Conservation (phyloP, 2,329 filamentous ascomycete species). For the Exophiala bonariae region DNA sequence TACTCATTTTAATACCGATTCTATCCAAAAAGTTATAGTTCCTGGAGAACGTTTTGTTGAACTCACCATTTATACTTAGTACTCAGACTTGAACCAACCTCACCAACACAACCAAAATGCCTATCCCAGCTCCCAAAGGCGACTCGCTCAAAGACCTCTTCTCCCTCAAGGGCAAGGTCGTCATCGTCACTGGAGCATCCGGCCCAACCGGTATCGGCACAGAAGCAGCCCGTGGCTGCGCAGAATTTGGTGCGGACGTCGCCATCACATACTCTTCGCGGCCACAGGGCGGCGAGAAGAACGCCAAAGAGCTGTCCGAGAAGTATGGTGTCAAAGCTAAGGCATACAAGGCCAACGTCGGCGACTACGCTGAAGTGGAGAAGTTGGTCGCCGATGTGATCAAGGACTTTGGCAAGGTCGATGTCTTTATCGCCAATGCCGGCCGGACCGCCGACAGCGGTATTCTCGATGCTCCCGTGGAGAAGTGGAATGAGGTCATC, state of each 20-base stretch:
- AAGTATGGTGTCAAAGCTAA: conserved; percentile 66
- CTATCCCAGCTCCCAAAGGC: conserved; percentile 24
- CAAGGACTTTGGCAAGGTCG: conserved; percentile 69
- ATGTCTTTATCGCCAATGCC: conserved; percentile 69
- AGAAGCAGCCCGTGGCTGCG: conserved; percentile 64
- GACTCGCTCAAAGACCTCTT: conserved; percentile 41
- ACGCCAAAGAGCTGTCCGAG: conserved; percentile 60
- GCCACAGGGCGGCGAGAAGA: conserved; percentile 63
- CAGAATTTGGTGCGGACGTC: conserved; percentile 64
- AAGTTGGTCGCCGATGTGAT: conserved; percentile 60
- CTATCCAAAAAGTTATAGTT: no score
- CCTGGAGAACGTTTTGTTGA: no score
- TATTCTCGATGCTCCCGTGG: conserved; percentile 67
- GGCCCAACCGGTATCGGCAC: conserved; percentile 63
- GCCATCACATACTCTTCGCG: conserved; percentile 68
- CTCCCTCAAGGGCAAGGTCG: conserved; percentile 49
- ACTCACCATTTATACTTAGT: no score
- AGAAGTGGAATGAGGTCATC: conserved; percentile 76
- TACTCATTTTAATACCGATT: no score
- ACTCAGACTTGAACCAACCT: no score
- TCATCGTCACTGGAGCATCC: conserved; percentile 50
- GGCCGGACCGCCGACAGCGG: conserved; percentile 69
- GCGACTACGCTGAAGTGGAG: conserved; percentile 57
- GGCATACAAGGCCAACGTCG: conserved; percentile 66
- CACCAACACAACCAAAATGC: conserved; percentile 22